Conservation (phyloP, 176 grass and related monocot species). For the Canna indica region DNA sequence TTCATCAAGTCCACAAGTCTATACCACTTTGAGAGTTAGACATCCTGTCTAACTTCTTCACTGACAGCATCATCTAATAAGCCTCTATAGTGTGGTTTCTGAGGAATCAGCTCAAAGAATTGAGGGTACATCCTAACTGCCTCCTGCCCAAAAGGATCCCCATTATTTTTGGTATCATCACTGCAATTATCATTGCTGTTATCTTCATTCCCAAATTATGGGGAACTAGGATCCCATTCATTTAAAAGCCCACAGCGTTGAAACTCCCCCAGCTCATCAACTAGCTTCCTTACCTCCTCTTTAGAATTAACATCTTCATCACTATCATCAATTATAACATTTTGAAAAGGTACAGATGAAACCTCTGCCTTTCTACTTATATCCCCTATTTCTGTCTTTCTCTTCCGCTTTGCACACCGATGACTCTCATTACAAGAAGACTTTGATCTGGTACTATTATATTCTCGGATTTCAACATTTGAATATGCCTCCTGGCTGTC, state of each 20-base stretch:
- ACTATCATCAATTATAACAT: conserved; percentile 33
- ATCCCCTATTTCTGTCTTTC: neutral
- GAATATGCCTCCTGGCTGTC: neutral
- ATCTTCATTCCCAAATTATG: conserved; percentile 35
- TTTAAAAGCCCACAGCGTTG: conserved; percentile 34
- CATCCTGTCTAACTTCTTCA: conserved; percentile 27
- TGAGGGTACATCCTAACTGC: conserved; percentile 40
- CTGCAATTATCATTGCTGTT: conserved; percentile 8
- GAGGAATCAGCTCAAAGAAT: conserved; percentile 52
- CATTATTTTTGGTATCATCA: neutral
- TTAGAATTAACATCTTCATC: conserved; percentile 17
- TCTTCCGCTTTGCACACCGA: neutral
- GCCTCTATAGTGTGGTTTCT: conserved; percentile 55
- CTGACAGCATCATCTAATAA: conserved; percentile 1
- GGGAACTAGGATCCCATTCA: conserved; percentile 38
- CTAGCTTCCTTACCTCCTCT: conserved; percentile 26
- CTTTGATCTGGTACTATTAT: neutral
- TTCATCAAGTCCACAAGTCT: conserved; percentile 34
- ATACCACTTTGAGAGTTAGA: conserved; percentile 41
- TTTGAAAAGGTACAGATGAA: conserved; percentile 7
- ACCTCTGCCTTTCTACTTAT: neutral
- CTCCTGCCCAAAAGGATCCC: conserved; percentile 37
- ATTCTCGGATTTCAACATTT: neutral
- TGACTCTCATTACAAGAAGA: neutral
- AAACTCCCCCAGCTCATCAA: conserved; percentile 51